Evolutionary conservation across 768 basidiomycete species (phyloP).

Genomic region (Termitomyces sp.): DNA sequence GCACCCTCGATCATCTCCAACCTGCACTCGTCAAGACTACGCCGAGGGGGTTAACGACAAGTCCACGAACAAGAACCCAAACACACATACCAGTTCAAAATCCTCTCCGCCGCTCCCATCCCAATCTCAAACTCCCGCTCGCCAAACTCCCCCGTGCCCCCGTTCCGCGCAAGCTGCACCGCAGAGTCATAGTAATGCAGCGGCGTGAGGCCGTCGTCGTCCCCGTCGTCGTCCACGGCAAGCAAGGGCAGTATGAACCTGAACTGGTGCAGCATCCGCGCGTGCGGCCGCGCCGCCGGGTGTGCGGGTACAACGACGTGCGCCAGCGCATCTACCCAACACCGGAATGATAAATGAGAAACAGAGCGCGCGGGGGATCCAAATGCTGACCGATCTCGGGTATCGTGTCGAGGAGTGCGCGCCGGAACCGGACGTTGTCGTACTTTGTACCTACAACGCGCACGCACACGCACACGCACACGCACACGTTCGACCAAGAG

Average conservation of each 20-base stretch:
- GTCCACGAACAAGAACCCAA: background rate
- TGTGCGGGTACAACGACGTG: constrained; percentile 70
- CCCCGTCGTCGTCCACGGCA: constrained; percentile 45
- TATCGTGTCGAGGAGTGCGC: constrained; percentile 66
- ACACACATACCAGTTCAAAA: constrained; percentile 50
- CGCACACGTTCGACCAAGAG: too few species aligned
- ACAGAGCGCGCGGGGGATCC: too few species aligned
- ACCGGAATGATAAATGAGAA: too few species aligned
- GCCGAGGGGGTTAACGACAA: background rate
- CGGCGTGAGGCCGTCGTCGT: constrained; percentile 58
- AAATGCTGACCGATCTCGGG: constrained; percentile 62
- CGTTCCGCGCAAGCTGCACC: constrained; percentile 64
- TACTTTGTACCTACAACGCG: constrained; percentile 47
- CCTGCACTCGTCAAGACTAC: constrained; percentile 57
- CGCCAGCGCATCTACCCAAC: constrained; percentile 48
- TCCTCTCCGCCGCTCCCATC: constrained; percentile 53
- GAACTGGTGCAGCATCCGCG: constrained; percentile 76
- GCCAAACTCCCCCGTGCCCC: constrained; percentile 45
- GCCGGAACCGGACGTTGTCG: constrained; percentile 58
- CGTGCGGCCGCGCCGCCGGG: constrained; percentile 63
- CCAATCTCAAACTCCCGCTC: constrained; percentile 66
- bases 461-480: too few species aligned
- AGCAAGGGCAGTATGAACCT: constrained; percentile 68
- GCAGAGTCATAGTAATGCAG: constrained; percentile 76
- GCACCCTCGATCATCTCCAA: constrained; percentile 60